Conservation (phyloP, 176 grass and related monocot species). For the Lolium perenne region DNA sequence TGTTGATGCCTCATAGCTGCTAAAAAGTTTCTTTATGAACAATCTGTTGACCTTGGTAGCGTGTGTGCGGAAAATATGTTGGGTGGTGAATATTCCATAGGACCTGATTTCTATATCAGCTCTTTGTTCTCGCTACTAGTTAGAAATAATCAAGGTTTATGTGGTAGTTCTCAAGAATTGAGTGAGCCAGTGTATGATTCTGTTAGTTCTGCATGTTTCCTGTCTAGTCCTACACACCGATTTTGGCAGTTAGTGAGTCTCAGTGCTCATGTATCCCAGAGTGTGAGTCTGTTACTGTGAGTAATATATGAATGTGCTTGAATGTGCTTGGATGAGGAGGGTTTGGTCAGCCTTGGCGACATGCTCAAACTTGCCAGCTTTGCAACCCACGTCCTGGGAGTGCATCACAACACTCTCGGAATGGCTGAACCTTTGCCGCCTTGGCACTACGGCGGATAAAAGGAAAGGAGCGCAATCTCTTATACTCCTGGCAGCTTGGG, state of each 20-base stretch:
- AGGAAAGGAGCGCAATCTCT: no score
- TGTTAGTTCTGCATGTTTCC: background rate
- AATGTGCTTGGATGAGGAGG: no score
- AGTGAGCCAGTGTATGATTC: background rate
- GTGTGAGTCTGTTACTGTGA: background rate
- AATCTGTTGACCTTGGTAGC: conserved; percentile 21
- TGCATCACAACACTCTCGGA: no score
- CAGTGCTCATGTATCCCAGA: background rate
- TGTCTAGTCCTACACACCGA: background rate
- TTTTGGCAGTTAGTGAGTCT: background rate
- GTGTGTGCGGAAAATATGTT: conserved; percentile 6
- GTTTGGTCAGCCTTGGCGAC: no score
- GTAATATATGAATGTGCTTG: no score
- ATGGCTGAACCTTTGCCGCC: no score
- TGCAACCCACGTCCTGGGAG: no score
- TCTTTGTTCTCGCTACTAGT: background rate
- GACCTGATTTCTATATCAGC: conserved; percentile 15
- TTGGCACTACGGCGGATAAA: no score
- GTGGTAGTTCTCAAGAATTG: background rate
- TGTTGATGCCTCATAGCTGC: conserved; percentile 58
- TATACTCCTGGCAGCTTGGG: no score
- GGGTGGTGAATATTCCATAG: background rate
- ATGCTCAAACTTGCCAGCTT: no score
- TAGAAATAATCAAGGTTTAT: conserved; percentile 23
- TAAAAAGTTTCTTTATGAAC: conserved; percentile 51